Percentiles rank a stretch among this genome's conserved stretches.
Evolutionary conservation across 805 yeast species (phyloP).

Genomic region (Candida railenensis): DNA sequence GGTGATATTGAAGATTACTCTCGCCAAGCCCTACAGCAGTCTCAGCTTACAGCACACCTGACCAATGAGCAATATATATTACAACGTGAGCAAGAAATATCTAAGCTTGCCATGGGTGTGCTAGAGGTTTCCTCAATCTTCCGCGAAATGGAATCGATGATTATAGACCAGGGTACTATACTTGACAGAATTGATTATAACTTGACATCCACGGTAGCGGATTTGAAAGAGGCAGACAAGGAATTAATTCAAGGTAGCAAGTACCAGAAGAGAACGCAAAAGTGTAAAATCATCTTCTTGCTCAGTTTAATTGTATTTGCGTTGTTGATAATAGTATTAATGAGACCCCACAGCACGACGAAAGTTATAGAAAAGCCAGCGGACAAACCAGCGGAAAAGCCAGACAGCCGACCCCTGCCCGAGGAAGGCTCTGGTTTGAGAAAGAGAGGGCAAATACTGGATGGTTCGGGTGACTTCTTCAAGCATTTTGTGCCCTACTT

Average conservation of each 20-base stretch:
- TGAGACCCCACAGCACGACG: slow-evolving; percentile 52
- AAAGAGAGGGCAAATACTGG: neutral
- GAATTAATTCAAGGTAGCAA: slow-evolving; percentile 74
- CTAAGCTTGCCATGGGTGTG: slow-evolving; percentile 89
- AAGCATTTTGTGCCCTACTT: too few relatives aligned
- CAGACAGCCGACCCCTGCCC: slow-evolving; percentile 1
- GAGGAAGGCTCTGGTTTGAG: neutral
- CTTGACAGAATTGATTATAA: slow-evolving; percentile 94
- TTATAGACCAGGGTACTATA: slow-evolving; percentile 93
- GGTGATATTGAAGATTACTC: slow-evolving; percentile 40
- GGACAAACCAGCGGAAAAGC: neutral
- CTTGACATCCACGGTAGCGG: slow-evolving; percentile 72
- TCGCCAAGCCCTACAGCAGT: slow-evolving; percentile 27
- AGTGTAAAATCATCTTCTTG: slow-evolving; percentile 82
- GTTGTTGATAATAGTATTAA: slow-evolving; percentile 64
- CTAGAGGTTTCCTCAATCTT: slow-evolving; percentile 90
- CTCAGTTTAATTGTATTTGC: slow-evolving; percentile 70
- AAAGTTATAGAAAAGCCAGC: slow-evolving; percentile 19
- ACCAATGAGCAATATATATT: slow-evolving; percentile 37
- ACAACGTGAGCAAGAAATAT: slow-evolving; percentile 86
- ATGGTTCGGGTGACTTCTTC: too few relatives aligned
- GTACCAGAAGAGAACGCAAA: slow-evolving; percentile 86
- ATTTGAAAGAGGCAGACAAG: slow-evolving; percentile 72
- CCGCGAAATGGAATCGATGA: slow-evolving; percentile 86
- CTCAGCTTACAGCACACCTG: slow-evolving; percentile 22